phyloP scores from a whole-genome alignment of 2,329 filamentous ascomycete genomes.

The Phyllosticta ampelicida region DNA sequence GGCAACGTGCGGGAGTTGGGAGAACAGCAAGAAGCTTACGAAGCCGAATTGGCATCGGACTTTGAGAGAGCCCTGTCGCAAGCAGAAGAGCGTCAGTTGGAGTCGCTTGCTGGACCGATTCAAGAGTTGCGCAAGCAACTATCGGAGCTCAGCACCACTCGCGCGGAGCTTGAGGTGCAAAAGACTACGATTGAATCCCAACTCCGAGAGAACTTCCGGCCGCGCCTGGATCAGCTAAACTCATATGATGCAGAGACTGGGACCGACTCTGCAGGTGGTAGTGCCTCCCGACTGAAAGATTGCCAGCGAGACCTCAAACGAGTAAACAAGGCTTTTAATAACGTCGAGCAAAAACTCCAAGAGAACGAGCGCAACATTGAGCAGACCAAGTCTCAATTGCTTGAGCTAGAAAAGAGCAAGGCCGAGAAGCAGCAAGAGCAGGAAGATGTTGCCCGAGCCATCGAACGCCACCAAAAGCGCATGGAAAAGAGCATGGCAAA shows the following conservation, averaged over 20 bases:
- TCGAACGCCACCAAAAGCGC: slow-evolving; percentile 76
- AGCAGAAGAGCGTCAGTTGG: slow-evolving; percentile 73
- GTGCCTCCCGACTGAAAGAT: slow-evolving; percentile 57
- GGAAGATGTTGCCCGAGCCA: slow-evolving; percentile 63
- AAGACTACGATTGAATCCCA: slow-evolving; percentile 82
- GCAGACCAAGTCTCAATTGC: slow-evolving; percentile 41
- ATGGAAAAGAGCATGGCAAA: slow-evolving; percentile 90
- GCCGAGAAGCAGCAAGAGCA: slow-evolving; percentile 59
- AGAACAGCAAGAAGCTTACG: slow-evolving; percentile 64
- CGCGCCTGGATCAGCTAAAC: slow-evolving; percentile 77
- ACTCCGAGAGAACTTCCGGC: slow-evolving; percentile 76
- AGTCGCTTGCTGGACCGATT: slow-evolving; percentile 55
- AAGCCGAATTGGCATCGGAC: slow-evolving; percentile 70
- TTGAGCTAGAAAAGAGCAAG: slow-evolving; percentile 47
- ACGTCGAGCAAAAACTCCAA: slow-evolving; percentile 56
- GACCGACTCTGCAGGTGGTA: slow-evolving; percentile 43
- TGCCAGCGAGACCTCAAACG: slow-evolving; percentile 73
- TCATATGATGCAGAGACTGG: slow-evolving; percentile 60
- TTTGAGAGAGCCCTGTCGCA: slow-evolving; percentile 84
- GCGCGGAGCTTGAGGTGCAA: slow-evolving; percentile 65
- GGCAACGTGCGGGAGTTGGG: slow-evolving; percentile 47
- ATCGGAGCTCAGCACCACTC: slow-evolving; percentile 60
- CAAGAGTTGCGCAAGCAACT: slow-evolving; percentile 68
- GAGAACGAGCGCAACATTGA: slow-evolving; percentile 69
- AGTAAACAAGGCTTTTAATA: slow-evolving; percentile 55